Percentiles rank a stretch among this genome's conserved stretches.
Conservation (phyloP, 208 protist species). For the Acanthamoeba rhysodes region DNA sequence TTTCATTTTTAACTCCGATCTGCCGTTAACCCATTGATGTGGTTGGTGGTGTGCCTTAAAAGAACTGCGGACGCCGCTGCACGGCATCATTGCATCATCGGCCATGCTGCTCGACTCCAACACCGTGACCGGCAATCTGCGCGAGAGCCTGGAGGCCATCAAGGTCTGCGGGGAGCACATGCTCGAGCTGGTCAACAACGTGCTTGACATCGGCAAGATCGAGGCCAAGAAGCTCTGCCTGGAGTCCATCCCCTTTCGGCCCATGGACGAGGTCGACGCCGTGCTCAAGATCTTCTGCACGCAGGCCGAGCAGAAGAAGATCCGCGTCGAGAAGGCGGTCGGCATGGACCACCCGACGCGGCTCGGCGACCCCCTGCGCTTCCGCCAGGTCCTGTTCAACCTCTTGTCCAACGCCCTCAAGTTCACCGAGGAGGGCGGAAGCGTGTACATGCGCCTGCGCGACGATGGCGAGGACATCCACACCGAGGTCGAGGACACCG, state of each 20-base stretch:
- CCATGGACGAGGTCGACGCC: slow-evolving; percentile 17
- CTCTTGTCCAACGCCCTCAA: slow-evolving; percentile 65
- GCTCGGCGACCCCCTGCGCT: slow-evolving; percentile 76
- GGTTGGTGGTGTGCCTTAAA: background rate
- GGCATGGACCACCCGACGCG: slow-evolving; percentile 18
- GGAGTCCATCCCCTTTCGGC: slow-evolving; percentile 56
- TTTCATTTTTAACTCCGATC: background rate
- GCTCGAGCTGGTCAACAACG: slow-evolving; percentile 53
- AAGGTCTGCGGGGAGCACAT: slow-evolving; percentile 59
- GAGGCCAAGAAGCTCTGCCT: slow-evolving; percentile 44
- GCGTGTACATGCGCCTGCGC: background rate
- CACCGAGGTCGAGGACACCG: slow-evolving; percentile 80
- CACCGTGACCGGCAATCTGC: background rate
- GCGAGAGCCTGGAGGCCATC: slow-evolving; percentile 20
- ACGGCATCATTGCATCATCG: slow-evolving; percentile 59
- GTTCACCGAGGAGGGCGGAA: slow-evolving; percentile 59
- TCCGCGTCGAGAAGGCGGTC: slow-evolving; percentile 6
- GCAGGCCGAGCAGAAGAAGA: slow-evolving; percentile 51
- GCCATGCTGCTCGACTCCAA: slow-evolving; percentile 1
- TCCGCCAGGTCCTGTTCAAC: slow-evolving; percentile 75
- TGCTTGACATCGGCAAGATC: slow-evolving; percentile 47
- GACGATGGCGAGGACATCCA: slow-evolving; percentile 26
- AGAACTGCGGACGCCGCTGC: slow-evolving; percentile 72
- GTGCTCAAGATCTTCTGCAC: slow-evolving; percentile 51
- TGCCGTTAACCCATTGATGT: background rate